Evolutionary conservation across 768 basidiomycete genomes (phyloP), one percentile per base, ranked within the genome.

Genomic region (Tulasnella sp.): DNA sequence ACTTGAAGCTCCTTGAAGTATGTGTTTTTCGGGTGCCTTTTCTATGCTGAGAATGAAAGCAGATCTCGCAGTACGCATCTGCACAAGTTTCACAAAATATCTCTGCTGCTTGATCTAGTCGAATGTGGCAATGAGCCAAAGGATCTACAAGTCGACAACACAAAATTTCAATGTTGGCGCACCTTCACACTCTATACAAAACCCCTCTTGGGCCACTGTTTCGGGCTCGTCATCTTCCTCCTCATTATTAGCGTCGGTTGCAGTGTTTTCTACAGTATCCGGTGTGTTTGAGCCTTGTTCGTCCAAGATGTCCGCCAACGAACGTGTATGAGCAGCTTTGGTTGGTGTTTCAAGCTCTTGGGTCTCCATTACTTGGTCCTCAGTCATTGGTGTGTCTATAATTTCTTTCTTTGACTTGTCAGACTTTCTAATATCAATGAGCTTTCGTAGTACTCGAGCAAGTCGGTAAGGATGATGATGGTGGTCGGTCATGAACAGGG

Each of bases 151-250:
- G 20, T 10, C 16, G 39, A 19, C 39, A 20, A 25, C 22, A 4
- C 27, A 12, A 47, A 45, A 33, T 25, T 15, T 32, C 12, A 20
- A 8, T 25, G 6, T n/a, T 29, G 27, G 42, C 44, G 28, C 24
- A 86, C 87, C 87, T 76, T 90, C 87, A 62, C 87, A 89, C 64
- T 90, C 87, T 46, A 88, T 64, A 56, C 87, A 90, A 35, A 29
- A 59, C 32, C 57, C 58, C 20, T 59, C 58, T 28, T 53, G 51
- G 16, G 49, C 55, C 15, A 40, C 53, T 12, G 39, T 50, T 41
- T 53, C 41, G 15, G 39, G 42, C 32, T 44, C 45, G 32, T 53
- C 56, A n/a, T 45, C 46, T 7, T 52, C 48, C 15, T 27, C 50
- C 32, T 37, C 47, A 13, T 28, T 32, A 19, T 27, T 40, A 19